Percentiles rank a stretch among this genome's conserved stretches.
Conservation (phyloP, 208 protist species). For the Porcisia hertigi region DNA sequence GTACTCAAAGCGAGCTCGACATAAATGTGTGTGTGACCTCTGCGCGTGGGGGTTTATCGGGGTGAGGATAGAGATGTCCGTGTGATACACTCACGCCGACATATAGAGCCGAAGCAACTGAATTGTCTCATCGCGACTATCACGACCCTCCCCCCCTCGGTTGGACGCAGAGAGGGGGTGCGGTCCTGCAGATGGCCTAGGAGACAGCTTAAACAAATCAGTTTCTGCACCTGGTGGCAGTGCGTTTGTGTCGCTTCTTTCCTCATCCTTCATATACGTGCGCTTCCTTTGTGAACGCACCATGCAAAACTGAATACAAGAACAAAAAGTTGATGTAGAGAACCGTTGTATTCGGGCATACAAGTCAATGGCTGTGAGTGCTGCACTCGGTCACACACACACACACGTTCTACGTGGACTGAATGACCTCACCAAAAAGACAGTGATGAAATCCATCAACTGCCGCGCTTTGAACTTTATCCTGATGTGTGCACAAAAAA, state of each 20-base stretch:
- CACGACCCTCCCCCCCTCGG: neutral
- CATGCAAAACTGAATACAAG: neutral
- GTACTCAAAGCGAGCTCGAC: slow-evolving; percentile 4
- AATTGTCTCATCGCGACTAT: neutral
- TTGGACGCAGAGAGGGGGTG: neutral
- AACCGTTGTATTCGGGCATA: neutral
- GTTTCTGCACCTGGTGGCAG: neutral
- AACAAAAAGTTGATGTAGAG: neutral
- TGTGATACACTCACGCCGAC: no score
- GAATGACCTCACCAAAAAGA: neutral
- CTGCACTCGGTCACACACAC: neutral
- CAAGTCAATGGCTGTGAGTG: neutral
- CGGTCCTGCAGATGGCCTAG: neutral
- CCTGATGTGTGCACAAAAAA: neutral
- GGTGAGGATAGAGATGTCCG: neutral
- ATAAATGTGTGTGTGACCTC: neutral
- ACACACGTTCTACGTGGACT: neutral
- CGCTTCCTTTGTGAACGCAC: no score
- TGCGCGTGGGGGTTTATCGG: neutral
- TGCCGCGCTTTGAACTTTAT: neutral
- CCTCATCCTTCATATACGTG: neutral
- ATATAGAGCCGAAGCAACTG: neutral
- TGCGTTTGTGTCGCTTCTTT: neutral
- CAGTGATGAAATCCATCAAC: neutral
- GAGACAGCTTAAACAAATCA: neutral